phyloP scores from a whole-genome alignment of 768 basidiomycete species.

The Heimioporus sp. region DNA sequence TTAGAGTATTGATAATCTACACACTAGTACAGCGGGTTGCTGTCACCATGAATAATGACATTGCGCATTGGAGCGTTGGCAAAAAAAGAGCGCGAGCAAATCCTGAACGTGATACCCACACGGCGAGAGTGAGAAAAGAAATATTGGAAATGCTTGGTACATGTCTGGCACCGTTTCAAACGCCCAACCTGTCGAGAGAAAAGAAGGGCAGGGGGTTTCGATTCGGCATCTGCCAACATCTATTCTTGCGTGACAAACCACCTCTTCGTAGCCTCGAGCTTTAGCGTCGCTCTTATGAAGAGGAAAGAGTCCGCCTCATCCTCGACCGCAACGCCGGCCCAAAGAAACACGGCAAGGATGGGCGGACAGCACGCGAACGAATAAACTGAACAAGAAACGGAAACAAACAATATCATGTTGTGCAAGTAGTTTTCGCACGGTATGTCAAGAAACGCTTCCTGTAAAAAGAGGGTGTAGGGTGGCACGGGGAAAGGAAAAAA shows the following conservation, averaged over 20 bases:
- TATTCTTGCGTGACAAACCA: constrained; percentile 30
- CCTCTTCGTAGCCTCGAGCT: constrained; percentile 28
- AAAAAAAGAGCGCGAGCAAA: background rate
- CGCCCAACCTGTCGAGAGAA: background rate
- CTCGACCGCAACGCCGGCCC: constrained; percentile 8
- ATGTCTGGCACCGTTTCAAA: constrained; percentile 21
- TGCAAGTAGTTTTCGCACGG: constrained; percentile 15
- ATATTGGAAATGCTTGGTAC: too few species aligned
- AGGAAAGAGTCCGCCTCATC: constrained; percentile 23
- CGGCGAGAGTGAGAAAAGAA: background rate
- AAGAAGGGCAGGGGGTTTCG: background rate
- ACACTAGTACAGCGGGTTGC: constrained; percentile 11
- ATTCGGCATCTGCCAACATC: constrained; percentile 6
- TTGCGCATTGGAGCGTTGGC: background rate
- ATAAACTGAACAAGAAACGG: background rate
- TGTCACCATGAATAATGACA: constrained; percentile 18
- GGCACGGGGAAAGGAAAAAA: background rate
- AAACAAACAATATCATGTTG: background rate
- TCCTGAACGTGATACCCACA: background rate
- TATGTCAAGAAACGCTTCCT: background rate
- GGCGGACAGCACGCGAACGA: constrained; percentile 16
- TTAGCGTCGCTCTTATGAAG: constrained; percentile 17
- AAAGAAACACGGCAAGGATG: constrained; percentile 12
- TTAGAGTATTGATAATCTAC: constrained; percentile 21
- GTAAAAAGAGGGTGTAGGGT: background rate